phyloP scores from a whole-genome alignment of 768 basidiomycete genomes.

The Amanita rubescens region DNA sequence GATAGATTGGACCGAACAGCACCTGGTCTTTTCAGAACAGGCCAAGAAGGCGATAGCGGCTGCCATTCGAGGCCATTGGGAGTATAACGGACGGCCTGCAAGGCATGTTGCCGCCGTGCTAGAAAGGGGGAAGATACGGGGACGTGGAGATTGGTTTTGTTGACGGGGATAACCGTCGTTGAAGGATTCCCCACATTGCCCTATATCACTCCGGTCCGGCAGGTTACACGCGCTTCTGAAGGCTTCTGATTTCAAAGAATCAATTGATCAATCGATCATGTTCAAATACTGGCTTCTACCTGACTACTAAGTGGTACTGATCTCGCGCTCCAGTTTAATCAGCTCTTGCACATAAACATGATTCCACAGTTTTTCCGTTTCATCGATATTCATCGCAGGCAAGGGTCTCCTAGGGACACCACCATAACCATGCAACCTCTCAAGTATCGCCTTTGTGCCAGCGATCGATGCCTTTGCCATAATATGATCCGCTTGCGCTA shows the following conservation, averaged over 20 bases:
- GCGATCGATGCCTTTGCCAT: conserved; percentile 70
- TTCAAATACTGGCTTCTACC: too few species aligned
- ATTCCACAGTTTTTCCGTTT: conserved; percentile 57
- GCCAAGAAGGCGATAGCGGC: conserved; percentile 13
- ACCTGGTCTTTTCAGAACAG: conserved; percentile 1
- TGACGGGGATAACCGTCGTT: conserved; percentile 4
- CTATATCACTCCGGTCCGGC: too few species aligned
- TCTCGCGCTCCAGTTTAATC: conserved; percentile 43
- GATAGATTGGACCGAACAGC: neutral
- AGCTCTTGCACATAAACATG: conserved; percentile 69
- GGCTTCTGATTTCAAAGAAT: too few species aligned
- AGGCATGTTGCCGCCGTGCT: conserved; percentile 22
- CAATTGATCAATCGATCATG: too few species aligned
- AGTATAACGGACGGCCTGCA: conserved; percentile 22
- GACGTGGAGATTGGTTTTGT: neutral
- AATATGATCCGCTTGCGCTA: conserved; percentile 75
- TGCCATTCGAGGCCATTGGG: conserved; percentile 18
- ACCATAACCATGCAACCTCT: conserved; percentile 75
- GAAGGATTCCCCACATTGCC: neutral
- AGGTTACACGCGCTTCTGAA: too few species aligned
- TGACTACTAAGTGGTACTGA: neutral
- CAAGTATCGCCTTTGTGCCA: conserved; percentile 76
- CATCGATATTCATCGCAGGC: conserved; percentile 49
- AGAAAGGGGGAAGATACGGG: conserved; percentile 7
- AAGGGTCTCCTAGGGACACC: conserved; percentile 76